Evolutionary conservation across 352 stramenopile species (phyloP).

Genomic region (Pseudoperonospora humuli): DNA sequence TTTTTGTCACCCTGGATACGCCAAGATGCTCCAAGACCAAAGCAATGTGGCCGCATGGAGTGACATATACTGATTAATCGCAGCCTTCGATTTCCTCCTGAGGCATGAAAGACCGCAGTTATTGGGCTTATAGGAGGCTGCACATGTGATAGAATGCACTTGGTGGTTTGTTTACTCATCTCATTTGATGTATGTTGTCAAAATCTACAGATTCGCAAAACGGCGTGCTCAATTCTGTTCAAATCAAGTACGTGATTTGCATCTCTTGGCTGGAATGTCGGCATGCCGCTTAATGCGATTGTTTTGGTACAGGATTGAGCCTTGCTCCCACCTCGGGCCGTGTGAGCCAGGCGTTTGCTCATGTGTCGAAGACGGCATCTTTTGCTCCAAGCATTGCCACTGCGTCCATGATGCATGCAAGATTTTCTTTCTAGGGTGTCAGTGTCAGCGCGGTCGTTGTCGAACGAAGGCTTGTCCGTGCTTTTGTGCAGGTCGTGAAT

Average conservation of each 20-base stretch:
- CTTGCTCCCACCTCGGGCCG: conserved; percentile 79
- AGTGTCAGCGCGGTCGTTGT: conserved; percentile 77
- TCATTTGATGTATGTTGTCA: conserved; percentile 1
- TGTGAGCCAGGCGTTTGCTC: conserved; percentile 83
- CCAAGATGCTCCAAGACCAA: conserved; percentile 28
- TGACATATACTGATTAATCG: conserved; percentile 33
- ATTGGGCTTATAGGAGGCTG: conserved; percentile 18
- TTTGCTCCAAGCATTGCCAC: conserved; percentile 90
- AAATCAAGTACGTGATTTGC: conserved; percentile 34
- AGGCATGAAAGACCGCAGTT: conserved; percentile 15
- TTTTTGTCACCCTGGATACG: conserved; percentile 59
- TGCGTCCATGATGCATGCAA: conserved; percentile 70
- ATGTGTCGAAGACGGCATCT: conserved; percentile 80
- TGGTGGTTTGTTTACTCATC: conserved; percentile 4
- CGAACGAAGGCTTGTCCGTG: conserved; percentile 85
- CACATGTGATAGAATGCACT: conserved; percentile 11
- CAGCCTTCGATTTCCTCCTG: conserved; percentile 25
- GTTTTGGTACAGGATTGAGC: conserved; percentile 45
- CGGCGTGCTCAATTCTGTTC: conserved; percentile 36
- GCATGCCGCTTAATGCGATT: background rate
- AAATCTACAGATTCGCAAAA: conserved; percentile 29
- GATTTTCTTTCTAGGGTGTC: conserved; percentile 87
- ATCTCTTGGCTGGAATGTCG: background rate
- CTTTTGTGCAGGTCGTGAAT: conserved; percentile 87
- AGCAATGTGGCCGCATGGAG: conserved; percentile 37